Evolutionary conservation across 2,329 filamentous ascomycete species (phyloP).

Genomic region (Neoascochyta sp.): DNA sequence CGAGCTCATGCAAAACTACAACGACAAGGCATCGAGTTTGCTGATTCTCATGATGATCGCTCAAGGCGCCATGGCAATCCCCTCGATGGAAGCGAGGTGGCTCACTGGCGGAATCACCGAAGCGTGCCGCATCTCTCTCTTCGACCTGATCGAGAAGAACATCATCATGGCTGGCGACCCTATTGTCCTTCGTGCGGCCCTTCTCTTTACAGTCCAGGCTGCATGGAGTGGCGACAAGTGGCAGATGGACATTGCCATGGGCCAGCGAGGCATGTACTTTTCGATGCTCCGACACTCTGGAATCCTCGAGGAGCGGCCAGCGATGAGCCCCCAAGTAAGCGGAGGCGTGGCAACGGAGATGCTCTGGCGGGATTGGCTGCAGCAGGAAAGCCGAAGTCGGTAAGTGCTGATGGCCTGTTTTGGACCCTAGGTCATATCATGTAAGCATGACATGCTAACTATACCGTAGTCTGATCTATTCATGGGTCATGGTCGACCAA

Average conservation of each 20-base stretch:
- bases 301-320: slow-evolving; percentile 55
- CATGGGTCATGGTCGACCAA: slow-evolving; percentile 71
- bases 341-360: slow-evolving; percentile 46
- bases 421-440: slow-evolving; percentile 11
- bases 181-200: slow-evolving; percentile 60
- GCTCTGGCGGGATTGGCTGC: slow-evolving; percentile 63
- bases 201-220: slow-evolving; percentile 65
- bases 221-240: slow-evolving; percentile 74
- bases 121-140: slow-evolving; percentile 68
- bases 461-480: slow-evolving; percentile 60
- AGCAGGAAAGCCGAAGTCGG: slow-evolving; percentile 61
- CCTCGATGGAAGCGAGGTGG: slow-evolving; percentile 61
- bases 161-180: slow-evolving; percentile 65
- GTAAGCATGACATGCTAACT: slow-evolving; percentile 23
- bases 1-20: slow-evolving; percentile 58
- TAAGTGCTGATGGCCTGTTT: slow-evolving; percentile 38
- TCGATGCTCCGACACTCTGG: slow-evolving; percentile 69
- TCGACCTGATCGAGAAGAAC: slow-evolving; percentile 69
- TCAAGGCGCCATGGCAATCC: slow-evolving; percentile 64
- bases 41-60: slow-evolving; percentile 70
- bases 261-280: slow-evolving; percentile 69
- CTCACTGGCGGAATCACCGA: slow-evolving; percentile 65
- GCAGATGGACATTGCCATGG: slow-evolving; percentile 75
- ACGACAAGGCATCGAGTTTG: slow-evolving; percentile 63
- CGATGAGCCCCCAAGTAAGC: slow-evolving; percentile 45